phyloP scores from a whole-genome alignment of 768 basidiomycete genomes.

The Panellus pusillus region DNA sequence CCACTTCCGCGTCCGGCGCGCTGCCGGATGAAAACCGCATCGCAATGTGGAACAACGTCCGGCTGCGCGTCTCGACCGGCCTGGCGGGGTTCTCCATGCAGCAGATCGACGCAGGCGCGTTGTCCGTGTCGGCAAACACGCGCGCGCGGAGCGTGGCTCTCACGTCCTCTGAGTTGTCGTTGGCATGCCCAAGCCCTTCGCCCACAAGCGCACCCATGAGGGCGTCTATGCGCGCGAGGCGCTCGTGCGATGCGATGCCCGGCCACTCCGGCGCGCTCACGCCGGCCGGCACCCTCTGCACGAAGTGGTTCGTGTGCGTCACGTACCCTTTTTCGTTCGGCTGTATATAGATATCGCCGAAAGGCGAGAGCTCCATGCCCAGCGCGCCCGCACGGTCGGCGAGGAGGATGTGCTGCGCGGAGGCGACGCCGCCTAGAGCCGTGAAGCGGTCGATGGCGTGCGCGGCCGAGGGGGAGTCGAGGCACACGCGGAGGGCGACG shows the following conservation, averaged over 20 bases:
- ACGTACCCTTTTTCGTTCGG: conserved; percentile 29
- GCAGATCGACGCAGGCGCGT: conserved; percentile 33
- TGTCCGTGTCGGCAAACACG: conserved; percentile 32
- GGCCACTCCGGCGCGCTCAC: conserved; percentile 34
- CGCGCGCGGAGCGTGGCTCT: conserved; percentile 25
- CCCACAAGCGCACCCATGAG: conserved; percentile 25
- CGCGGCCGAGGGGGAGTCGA: conserved; percentile 29
- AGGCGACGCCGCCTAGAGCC: conserved; percentile 32
- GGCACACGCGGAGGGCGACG: conserved; percentile 30
- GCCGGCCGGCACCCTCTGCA: conserved; percentile 23
- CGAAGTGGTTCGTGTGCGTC: conserved; percentile 38
- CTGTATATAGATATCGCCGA: conserved; percentile 25
- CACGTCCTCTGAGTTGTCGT: conserved; percentile 20
- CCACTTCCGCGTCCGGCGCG: conserved; percentile 30
- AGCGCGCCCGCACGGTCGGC: conserved; percentile 29
- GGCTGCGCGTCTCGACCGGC: conserved; percentile 21
- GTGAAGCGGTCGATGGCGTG: conserved; percentile 28
- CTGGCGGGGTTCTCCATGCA: conserved; percentile 24
- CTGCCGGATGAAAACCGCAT: conserved; percentile 30
- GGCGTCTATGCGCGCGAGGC: conserved; percentile 26
- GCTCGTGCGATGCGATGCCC: conserved; percentile 27
- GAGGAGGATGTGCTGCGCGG: conserved; percentile 36
- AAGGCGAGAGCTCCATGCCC: conserved; percentile 33
- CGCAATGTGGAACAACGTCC: conserved; percentile 37
- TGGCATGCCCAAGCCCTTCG: not conserved